Conservation (phyloP, 257 asterid genomes). For the Coffea canephora region DNA sequence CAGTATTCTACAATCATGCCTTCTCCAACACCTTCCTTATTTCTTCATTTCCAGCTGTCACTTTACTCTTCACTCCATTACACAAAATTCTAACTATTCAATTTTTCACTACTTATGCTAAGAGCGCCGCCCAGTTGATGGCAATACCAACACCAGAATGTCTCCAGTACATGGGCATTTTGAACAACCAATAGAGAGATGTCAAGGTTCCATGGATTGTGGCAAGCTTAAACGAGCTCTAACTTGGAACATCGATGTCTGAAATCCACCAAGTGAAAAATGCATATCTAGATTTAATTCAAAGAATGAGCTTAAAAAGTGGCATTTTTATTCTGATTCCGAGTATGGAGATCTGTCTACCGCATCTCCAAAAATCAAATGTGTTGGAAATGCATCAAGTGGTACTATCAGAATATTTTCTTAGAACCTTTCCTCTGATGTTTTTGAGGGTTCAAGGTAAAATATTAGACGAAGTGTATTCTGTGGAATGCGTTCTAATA, state of each 20-base stretch:
- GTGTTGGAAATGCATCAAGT: constrained; percentile 48
- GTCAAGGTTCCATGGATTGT: constrained; percentile 74
- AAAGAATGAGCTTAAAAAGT: constrained; percentile 75
- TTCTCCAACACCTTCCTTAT: no score
- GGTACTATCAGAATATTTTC: constrained; percentile 66
- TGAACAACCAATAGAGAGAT: constrained; percentile 27
- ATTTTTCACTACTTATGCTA: not conserved
- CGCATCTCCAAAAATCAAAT: constrained; percentile 74
- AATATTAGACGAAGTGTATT: constrained; percentile 88
- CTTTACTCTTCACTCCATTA: no score
- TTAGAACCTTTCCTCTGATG: constrained; percentile 84
- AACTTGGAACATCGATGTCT: constrained; percentile 75
- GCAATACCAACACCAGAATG: not conserved
- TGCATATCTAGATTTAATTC: constrained; percentile 60
- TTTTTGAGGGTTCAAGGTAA: constrained; percentile 70
- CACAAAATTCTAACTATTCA: not conserved
- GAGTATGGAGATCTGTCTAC: constrained; percentile 97
- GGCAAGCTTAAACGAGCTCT: constrained; percentile 92
- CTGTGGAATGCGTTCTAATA: constrained; percentile 95
- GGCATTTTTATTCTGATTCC: constrained; percentile 97
- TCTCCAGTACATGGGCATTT: not conserved
- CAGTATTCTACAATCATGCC: no score
- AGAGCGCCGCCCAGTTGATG: not conserved
- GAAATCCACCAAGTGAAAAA: constrained; percentile 84
- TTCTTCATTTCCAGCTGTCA: no score